Conservation (phyloP, 768 basidiomycete species). For the Lactarius tabidus region DNA sequence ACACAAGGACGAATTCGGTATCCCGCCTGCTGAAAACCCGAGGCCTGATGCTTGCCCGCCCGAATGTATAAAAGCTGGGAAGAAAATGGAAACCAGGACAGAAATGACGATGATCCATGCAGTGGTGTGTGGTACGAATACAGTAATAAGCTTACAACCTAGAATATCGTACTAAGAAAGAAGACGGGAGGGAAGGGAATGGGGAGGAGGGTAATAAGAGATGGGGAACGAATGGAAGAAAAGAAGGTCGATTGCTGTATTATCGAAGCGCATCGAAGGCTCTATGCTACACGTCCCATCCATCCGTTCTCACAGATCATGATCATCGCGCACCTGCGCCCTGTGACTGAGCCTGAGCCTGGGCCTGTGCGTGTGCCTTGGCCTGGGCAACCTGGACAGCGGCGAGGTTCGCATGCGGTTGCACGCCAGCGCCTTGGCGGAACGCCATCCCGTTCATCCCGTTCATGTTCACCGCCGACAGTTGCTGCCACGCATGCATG, state of each 20-base stretch:
- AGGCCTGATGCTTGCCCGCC: background rate
- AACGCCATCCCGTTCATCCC: conserved; percentile 12
- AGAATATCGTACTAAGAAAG: background rate
- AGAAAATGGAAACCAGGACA: background rate
- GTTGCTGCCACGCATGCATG: background rate
- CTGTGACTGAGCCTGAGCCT: conserved; percentile 20
- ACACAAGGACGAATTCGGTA: background rate
- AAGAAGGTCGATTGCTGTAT: background rate
- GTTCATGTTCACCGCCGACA: background rate
- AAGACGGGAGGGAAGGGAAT: background rate
- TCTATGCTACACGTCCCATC: background rate
- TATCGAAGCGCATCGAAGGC: background rate
- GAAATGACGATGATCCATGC: conserved; percentile 3
- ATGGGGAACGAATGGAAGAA: background rate
- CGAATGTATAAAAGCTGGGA: too few relatives aligned
- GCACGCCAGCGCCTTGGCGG: background rate
- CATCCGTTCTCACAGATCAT: background rate
- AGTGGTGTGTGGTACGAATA: conserved; percentile 11
- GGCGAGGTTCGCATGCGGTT: background rate
- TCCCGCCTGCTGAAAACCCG: background rate
- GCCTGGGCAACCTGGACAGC: background rate
- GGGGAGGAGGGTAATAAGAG: background rate
- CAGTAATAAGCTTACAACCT: conserved; percentile 20
- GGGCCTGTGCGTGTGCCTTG: conserved; percentile 11
- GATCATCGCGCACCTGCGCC: conserved; percentile 15